phyloP scores from a whole-genome alignment of 345 rosid genomes.

The Aegle marmelos region DNA sequence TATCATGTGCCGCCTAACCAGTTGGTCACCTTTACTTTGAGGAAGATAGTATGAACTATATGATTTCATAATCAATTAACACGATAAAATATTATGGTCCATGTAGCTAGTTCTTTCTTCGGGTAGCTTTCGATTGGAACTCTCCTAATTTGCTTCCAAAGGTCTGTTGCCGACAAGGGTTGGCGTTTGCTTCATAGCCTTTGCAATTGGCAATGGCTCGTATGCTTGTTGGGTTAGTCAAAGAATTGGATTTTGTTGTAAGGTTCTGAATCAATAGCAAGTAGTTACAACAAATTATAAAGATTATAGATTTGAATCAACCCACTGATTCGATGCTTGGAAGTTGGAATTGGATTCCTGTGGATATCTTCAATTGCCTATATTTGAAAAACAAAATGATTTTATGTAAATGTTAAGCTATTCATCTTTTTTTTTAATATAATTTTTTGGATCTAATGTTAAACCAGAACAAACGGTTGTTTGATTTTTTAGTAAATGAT shows the following conservation, averaged over 20 bases:
- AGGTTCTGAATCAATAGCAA: conserved; percentile 49
- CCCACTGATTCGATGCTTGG: conserved; percentile 82
- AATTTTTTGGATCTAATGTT: no score
- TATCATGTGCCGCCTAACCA: no score
- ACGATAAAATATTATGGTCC: conserved; percentile 47
- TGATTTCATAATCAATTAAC: no score
- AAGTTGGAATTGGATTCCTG: conserved; percentile 49
- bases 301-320: conserved; percentile 64
- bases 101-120: conserved; percentile 38
- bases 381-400: no score
- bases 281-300: conserved; percentile 56
- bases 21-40: no score
- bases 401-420: no score
- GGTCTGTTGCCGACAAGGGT: conserved; percentile 70
- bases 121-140: conserved; percentile 71
- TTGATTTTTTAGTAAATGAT: no score
- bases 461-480: no score
- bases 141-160: conserved; percentile 89
- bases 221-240: conserved; percentile 91
- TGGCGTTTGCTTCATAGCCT: conserved; percentile 74
- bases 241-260: conserved; percentile 56
- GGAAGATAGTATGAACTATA: no score
- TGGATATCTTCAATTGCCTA: conserved; percentile 61
- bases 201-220: conserved; percentile 76
- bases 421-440: no score